Conservation (phyloP, 441 rosid genomes). For the Populus hybrid region DNA sequence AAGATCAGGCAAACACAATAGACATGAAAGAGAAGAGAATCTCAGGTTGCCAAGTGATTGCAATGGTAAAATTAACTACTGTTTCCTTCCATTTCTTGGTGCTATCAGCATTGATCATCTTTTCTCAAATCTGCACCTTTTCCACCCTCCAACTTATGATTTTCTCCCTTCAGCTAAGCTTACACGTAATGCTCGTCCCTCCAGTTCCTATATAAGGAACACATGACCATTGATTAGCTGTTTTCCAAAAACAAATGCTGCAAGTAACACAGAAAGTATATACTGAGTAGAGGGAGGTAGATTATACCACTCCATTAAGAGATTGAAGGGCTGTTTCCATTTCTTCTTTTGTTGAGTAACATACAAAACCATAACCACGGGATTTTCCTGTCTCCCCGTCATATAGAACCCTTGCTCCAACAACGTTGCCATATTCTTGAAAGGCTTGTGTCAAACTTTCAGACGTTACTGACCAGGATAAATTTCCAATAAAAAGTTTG, state of each 20-base stretch:
- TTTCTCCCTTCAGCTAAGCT: slow-evolving; percentile 69
- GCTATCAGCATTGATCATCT: slow-evolving; percentile 2
- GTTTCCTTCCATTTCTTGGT: slow-evolving; percentile 7
- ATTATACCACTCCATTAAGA: slow-evolving; percentile 61
- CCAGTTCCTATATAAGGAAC: slow-evolving; percentile 48
- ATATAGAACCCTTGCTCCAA: slow-evolving; percentile 75
- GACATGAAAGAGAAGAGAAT: slow-evolving; percentile 10
- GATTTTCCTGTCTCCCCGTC: slow-evolving; percentile 87
- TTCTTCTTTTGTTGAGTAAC: slow-evolving; percentile 57
- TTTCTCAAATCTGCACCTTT: slow-evolving; percentile 7
- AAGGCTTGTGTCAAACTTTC: slow-evolving; percentile 70
- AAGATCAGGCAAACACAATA: neutral
- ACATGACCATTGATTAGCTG: neutral
- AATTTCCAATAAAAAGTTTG: no score
- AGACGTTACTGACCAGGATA: slow-evolving; percentile 67
- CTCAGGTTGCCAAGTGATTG: slow-evolving; percentile 8
- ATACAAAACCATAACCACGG: slow-evolving; percentile 75
- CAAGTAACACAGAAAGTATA: neutral
- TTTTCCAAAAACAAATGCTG: neutral
- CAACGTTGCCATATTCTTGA: slow-evolving; percentile 70
- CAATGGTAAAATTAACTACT: neutral
- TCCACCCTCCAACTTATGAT: slow-evolving; percentile 21
- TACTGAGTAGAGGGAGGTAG: neutral
- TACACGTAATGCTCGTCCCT: slow-evolving; percentile 70
- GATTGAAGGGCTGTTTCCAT: slow-evolving; percentile 77